Base-by-base conservation (phyloP, 148 eudicot species). In the Rheum nobile region DNA sequence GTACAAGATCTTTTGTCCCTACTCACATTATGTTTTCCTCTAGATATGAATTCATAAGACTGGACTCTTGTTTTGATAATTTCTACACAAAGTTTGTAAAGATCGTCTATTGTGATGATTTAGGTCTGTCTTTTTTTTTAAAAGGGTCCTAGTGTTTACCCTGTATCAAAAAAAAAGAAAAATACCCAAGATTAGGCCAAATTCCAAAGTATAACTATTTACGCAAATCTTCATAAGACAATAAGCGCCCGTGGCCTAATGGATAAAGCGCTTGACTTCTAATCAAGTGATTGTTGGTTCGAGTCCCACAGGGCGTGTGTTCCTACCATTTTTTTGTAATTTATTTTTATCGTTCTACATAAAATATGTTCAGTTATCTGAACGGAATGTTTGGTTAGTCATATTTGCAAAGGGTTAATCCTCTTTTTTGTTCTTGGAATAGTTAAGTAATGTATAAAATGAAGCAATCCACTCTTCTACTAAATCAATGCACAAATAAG, bases 251-350 rank as follows among this genome's bases (percentile, higher is more conserved):
- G 16, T 63, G 68, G 68, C 68, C 68, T 63, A 63, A 63, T 63
- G 68, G 68, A 63, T 63, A 63, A 63, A 38, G 68, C 68, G 68
- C 68, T 63, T 63, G 68, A 63, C 68, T 63, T 63, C 68, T 63
- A 63, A 63, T 63, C 68, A 63, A 63, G 68, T 38, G 68, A 63
- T 63, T 63, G 68, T 63, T 38, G 68, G 68, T 63, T 63, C 68
- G 68, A 63, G 68, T 63, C 68, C 68, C 68, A 63, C 38, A 14
- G 68, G 68, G 68, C 68, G 68, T 63, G 63, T 0, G 32, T 9
- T 31, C 4, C 12, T 21, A 0, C 0, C 1, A 7, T 7, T 7
- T 6, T 21, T 54, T n/a, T 55, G 1, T 9, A 24, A 0, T 24
- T 1, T 6, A 3, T 48, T 48, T 21, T 54, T 21, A 1, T 6